Conservation (phyloP, 2,329 filamentous ascomycete genomes). For the Cercospora janseana region DNA sequence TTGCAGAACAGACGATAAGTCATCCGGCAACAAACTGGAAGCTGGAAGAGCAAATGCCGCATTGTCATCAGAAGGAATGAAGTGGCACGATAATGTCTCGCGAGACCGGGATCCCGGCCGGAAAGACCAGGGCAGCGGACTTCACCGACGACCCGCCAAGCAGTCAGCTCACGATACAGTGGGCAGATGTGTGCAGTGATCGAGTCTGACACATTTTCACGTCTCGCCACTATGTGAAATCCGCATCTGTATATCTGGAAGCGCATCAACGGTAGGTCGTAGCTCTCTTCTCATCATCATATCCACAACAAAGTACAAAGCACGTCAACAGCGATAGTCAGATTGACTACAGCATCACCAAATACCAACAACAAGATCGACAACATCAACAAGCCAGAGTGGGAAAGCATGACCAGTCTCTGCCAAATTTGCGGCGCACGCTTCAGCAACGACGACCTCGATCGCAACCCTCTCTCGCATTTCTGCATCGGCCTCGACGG, state of each 20-base stretch:
- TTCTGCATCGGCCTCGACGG: conserved; percentile 19
- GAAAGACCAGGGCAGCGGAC: conserved; percentile 9
- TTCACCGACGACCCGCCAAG: conserved; percentile 6
- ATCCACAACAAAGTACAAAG: not conserved
- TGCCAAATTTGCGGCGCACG: conserved; percentile 16
- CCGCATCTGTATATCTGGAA: not conserved
- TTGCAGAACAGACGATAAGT: too few species aligned
- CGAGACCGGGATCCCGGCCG: conserved; percentile 2
- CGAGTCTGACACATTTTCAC: not conserved
- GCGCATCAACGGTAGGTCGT: not conserved
- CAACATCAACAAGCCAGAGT: too few species aligned
- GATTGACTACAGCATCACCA: not conserved
- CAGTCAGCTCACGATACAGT: not conserved
- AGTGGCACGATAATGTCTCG: conserved; percentile 1
- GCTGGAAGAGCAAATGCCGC: too few species aligned
- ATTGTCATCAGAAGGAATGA: not conserved
- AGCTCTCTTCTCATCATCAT: not conserved
- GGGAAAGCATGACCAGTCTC: conserved; percentile 13
- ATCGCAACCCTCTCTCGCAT: conserved; percentile 10
- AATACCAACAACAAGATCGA: conserved; percentile 5
- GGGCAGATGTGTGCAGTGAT: conserved; percentile 7
- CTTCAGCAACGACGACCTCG: conserved; percentile 11
- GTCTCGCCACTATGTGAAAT: conserved; percentile 1
- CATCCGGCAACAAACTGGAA: too few species aligned
- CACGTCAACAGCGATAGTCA: not conserved